Evolutionary conservation across 2,329 filamentous ascomycete species (phyloP), one percentile per base, ranked within the genome.

Genomic region (Trichophyton benhamiae): DNA sequence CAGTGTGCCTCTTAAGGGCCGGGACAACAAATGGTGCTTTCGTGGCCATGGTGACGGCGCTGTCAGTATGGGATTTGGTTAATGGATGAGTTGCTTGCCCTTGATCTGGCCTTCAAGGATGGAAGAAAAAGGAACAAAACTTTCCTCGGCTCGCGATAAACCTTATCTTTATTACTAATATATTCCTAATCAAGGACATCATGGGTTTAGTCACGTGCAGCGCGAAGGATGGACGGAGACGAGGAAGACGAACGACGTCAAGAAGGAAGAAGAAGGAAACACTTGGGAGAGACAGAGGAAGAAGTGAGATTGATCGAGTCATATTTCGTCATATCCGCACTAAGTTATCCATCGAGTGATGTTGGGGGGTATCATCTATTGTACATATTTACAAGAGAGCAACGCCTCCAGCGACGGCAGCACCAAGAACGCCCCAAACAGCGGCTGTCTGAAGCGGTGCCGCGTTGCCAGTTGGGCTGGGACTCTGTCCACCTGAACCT

Each of bases 1-100:
- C 91, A 42, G 94, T 96, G 76, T 97, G 94, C 71, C 84, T 84
- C 71, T 83, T 88, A 38, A 88, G 78, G 46, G 91, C 89, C 30
- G 89, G 89, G 63, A 95, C 85, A 20, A 94, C 81, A 60, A 94
- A 78, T 13, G 85, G 83, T 61, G 78, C 77, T 30, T 17, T 30
- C 17, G 57, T 15, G 13, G 57, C 57, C 36, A 42, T 58, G 41
- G n/a, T 58, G 30, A 17, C 17, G 17, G 15, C 1, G 30, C 25
- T 17, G 33, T 38, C 9, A 13, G 33, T 13, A 0, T 38, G 13
- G 27, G 1, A 6, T 6, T 30, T 30, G 27, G 33, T 13, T 38
- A 58, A 58, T 58, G 52, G 52, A n/a, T 36, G 11, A 30, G 25
- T 20, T 20, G 15, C 22, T n/a, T 17, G 52, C n/a, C 1, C 13